These are phyloP conservation scores for Helminthosporium solani DNA, from an alignment of 2,329 filamentous ascomycete genomes.

Conservation along the genomic window DNA sequence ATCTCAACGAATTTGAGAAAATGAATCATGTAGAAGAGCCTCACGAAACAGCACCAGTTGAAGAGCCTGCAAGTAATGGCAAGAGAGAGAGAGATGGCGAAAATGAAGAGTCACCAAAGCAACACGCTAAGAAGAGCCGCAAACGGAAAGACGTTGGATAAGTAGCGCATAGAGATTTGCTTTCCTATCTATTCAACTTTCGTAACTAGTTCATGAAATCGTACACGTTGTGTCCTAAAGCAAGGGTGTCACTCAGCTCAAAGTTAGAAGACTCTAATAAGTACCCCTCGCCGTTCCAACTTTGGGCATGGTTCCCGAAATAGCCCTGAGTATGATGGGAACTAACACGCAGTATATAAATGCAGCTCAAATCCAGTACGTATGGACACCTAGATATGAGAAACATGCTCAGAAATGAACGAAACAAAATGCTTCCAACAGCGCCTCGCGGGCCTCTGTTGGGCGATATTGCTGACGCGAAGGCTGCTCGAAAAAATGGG, in stretches of 20 bases:
- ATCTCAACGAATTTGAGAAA: background rate
- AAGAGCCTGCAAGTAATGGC: background rate
- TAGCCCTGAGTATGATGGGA: background rate
- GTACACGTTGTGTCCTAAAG: background rate
- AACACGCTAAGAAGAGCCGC: background rate
- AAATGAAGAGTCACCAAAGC: background rate
- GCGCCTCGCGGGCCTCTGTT: background rate
- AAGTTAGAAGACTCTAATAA: background rate
- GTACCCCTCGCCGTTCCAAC: background rate
- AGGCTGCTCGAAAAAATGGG: background rate
- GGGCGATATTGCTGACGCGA: background rate
- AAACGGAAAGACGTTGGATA: background rate
- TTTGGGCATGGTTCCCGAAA: background rate
- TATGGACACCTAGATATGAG: background rate
- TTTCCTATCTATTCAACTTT: background rate
- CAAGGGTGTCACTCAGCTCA: background rate
- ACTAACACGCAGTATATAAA: background rate
- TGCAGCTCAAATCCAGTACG: background rate
- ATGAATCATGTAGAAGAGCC: background rate
- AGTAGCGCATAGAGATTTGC: background rate
- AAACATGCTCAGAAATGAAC: background rate
- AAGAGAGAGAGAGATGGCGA: background rate
- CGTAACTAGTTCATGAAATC: background rate
- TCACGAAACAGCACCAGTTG: slow-evolving; percentile 1
- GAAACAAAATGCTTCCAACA: background rate